Evolutionary conservation across 768 basidiomycete genomes (phyloP), one percentile per base, ranked within the genome.

Genomic region (Pisolithus microcarpus): DNA sequence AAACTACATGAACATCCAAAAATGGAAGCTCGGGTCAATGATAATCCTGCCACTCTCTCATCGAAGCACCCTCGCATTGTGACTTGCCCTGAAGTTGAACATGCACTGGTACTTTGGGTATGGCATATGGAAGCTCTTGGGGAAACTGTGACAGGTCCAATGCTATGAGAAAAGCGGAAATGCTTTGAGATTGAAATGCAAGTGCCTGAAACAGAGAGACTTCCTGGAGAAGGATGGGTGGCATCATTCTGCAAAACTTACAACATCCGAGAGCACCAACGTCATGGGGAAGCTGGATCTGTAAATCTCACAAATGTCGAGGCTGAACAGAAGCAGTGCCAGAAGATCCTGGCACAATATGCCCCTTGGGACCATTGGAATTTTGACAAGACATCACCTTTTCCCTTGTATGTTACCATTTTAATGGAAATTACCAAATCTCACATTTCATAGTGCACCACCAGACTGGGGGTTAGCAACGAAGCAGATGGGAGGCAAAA

Each of bases 321-420:
- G 44, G 36, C 37, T 1, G 69, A 72, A 50, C 43, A 44, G 13
- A 40, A 37, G 40, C 39, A 55, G 13, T 46, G 60, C 19, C 52
- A 56, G 52, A 37, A 52, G 30, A 51, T 66, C 38, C 48, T 58
- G 26, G 52, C 48, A 18, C 43, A 28, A 38, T 70, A 56, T 51
- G 38, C 50, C n/a, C 52, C 49, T 3, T 51, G 55, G 38, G 64
- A 70, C 48, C 34, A 48, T 48, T 59, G 39, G 66, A 67, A 16
- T 63, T 30, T 66, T 71, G 30, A 30, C 8, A 7, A 30, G 30
- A 30, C 30, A 30, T 30, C 30, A 50, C 5, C 51, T 72, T 24
- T 65, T 59, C 55, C 73, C 72, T 58, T 68, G 72, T n/a, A 69
- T 62, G 47, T 51, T 59, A 26, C 71, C 72, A 18, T 60, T 58